A percentile compares a stretch with the other conserved stretches of the same genome.
phyloP scores from a whole-genome alignment of 75 land plant genomes.

The Pinus albicaulis region DNA sequence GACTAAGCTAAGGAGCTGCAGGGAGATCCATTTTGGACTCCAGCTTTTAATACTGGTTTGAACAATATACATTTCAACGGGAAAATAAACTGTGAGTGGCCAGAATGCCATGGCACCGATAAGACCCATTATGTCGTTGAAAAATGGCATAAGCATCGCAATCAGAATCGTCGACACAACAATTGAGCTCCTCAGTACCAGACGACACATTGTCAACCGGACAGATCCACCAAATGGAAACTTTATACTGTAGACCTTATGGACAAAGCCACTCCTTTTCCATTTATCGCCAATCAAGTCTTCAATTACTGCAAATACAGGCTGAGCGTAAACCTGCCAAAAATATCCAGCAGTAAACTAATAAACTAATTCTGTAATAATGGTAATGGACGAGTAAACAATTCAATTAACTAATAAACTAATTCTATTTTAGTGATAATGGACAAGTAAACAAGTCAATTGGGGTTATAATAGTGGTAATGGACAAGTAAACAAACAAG shows the following conservation, averaged over 20 bases:
- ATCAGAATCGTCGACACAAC: slow-evolving; percentile 21
- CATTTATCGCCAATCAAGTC: slow-evolving; percentile 21
- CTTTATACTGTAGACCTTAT: slow-evolving; percentile 14
- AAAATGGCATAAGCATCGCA: slow-evolving; percentile 31
- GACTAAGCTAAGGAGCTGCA: slow-evolving; percentile 11
- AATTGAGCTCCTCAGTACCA: slow-evolving; percentile 15
- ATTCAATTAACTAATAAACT: no score
- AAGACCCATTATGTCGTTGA: slow-evolving; percentile 26
- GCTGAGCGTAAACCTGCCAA: slow-evolving; percentile 54
- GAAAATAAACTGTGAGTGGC: slow-evolving; percentile 33
- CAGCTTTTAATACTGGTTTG: slow-evolving; percentile 3
- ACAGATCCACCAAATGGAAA: slow-evolving; percentile 16
- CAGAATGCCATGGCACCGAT: slow-evolving; percentile 27
- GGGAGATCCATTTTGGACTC: slow-evolving; percentile 9
- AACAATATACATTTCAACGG: slow-evolving; percentile 20
- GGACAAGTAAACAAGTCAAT: no score
- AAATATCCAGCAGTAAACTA: no score
- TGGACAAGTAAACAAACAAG: no score
- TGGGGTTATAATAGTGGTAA: no score
- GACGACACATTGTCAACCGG: slow-evolving; percentile 7
- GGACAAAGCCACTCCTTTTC: slow-evolving; percentile 22
- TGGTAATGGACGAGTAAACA: background rate
- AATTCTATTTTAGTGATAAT: no score
- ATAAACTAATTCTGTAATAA: background rate
- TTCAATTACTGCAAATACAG: slow-evolving; percentile 52